phyloP scores from a whole-genome alignment of 768 basidiomycete species.

The Xerocomellus amylosporus region DNA sequence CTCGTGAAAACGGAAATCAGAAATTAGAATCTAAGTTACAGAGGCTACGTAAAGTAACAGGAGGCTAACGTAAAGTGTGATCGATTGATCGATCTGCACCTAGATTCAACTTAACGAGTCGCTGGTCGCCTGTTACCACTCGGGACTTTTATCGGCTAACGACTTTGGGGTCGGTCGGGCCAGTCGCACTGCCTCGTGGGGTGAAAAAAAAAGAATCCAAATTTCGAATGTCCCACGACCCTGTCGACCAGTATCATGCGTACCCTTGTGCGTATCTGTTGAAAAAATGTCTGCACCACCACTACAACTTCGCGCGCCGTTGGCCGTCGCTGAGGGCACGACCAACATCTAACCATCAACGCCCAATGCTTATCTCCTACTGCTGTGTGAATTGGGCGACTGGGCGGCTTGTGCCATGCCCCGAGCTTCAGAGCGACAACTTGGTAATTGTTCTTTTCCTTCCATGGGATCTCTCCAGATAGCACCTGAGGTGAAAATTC shows the following conservation, averaged over 20 bases:
- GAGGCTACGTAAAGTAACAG: too few relatives aligned
- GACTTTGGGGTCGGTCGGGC: too few relatives aligned
- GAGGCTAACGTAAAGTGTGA: too few relatives aligned
- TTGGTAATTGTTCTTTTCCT: not conserved
- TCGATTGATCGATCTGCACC: too few relatives aligned
- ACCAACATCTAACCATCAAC: conserved; percentile 3
- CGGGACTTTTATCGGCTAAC: too few relatives aligned
- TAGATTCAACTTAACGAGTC: too few relatives aligned
- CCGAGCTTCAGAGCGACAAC: not conserved
- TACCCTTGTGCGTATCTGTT: not conserved
- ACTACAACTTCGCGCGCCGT: not conserved
- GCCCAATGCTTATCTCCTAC: not conserved
- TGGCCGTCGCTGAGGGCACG: not conserved
- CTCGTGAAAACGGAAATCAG: too few relatives aligned
- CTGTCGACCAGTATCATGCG: not conserved
- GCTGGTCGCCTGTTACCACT: too few relatives aligned
- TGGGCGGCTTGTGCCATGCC: not conserved
- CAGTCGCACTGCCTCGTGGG: too few relatives aligned
- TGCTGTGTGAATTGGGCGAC: not conserved
- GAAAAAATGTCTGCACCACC: not conserved
- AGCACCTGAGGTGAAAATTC: not conserved
- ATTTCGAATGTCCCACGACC: not conserved
- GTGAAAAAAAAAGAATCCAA: not conserved
- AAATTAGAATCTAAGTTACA: too few relatives aligned
- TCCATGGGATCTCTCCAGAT: conserved; percentile 8